Evolutionary conservation across 1,284 basidiomycete genomes (phyloP), one percentile per base, ranked within the genome.

Genomic region (Ustilago curta): DNA sequence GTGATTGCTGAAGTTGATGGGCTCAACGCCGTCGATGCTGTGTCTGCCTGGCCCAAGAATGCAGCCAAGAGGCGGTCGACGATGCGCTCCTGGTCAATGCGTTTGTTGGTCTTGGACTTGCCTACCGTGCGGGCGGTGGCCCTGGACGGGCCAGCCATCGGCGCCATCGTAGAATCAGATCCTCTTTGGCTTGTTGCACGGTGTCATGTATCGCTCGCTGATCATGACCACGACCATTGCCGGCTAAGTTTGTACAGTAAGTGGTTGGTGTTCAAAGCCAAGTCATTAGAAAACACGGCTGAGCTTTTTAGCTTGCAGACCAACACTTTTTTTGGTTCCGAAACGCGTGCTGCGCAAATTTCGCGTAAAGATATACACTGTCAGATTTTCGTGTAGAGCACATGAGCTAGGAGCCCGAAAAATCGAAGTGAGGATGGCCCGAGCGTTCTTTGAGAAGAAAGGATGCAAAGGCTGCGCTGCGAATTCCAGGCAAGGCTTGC

Each of bases 21-120:
- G 0, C 11, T 16, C 12, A 25, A 37, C 7, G 40, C 44, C 2
- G 21, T 7, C 9, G 42, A 19, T 8, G 48, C 9, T 12, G 11
- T n/a, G 27, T 51, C 42, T 14, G 12, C 18, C 8, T 35, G 44
- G 19, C 47, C 39, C 16, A 73, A 18, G 32, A 67, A 65, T 3
- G 42, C 52, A 4, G 23, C 27, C 19, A 75, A 14, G 42, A 75
- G 72, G 7, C 35, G 56, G 40, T 70, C 56, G 47, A 75, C 12
- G 43, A 75, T 66, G 16, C 55, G 57, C 18, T 75, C 72, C 49
- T 75, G 72, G 6, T 66, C 58, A 52, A 66, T 56, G 39, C 63
- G 63, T 39, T 60, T 62, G 59, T 61, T 60, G 14, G 61, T 69
- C 66, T 69, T 73, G 31, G 60, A 47, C 25, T 48, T 58, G 61